A percentile compares a stretch with the other conserved stretches of the same genome.
Evolutionary conservation across 1,284 basidiomycete genomes (phyloP).

Genomic region (Irpex lacteus): DNA sequence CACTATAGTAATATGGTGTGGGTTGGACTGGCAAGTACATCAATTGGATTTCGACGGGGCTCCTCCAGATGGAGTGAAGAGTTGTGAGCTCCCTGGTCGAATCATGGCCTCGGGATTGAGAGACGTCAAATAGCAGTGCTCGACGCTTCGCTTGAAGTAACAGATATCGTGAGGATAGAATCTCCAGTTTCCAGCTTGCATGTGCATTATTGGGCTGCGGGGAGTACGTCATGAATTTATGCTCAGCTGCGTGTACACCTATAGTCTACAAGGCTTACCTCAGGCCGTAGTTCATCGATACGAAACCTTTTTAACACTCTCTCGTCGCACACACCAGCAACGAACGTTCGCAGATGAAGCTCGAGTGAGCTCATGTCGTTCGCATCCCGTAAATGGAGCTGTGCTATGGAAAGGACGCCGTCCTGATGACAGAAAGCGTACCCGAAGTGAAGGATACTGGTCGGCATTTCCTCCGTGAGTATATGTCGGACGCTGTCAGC

Average conservation of each 20-base stretch:
- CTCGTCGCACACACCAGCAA: neutral
- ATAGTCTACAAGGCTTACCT: neutral
- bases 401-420: neutral
- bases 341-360: neutral
- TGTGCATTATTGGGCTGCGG: neutral
- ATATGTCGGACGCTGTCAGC: neutral
- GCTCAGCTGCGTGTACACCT: too few species aligned
- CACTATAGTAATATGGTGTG: neutral
- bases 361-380: neutral
- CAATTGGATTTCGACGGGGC: too few species aligned
- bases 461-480: neutral
- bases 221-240: too few species aligned
- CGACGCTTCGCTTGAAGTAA: neutral
- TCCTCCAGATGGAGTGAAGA: neutral
- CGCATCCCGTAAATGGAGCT: neutral
- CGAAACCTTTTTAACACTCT: neutral
- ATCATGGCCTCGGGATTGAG: neutral
- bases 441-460: neutral
- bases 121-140: neutral
- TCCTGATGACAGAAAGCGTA: neutral
- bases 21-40: neutral
- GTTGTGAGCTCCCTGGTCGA: neutral
- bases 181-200: neutral
- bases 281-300: neutral
- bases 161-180: neutral